Percentiles rank a stretch among this genome's conserved stretches.
Conservation (phyloP, 495 filamentous ascomycete genomes). For the Penicillium angulare region DNA sequence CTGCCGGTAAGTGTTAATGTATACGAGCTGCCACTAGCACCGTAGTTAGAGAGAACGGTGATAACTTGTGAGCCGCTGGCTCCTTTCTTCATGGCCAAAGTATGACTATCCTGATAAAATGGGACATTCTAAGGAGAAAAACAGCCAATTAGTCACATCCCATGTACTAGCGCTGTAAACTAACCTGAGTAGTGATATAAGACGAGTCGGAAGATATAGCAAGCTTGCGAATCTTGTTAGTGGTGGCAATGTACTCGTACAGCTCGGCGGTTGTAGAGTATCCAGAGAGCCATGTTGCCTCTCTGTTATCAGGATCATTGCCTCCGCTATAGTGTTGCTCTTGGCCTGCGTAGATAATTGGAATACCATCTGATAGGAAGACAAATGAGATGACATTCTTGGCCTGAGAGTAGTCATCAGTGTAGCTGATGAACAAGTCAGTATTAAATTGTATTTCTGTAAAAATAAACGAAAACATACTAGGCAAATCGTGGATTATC, state of each 20-base stretch:
- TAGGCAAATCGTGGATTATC: slow-evolving; percentile 68
- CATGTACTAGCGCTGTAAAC: background rate
- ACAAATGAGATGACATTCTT: slow-evolving; percentile 71
- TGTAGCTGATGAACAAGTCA: slow-evolving; percentile 37
- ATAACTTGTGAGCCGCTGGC: slow-evolving; percentile 48
- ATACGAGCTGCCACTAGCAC: slow-evolving; percentile 39
- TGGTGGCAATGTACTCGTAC: slow-evolving; percentile 56
- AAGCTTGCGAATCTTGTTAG: slow-evolving; percentile 60
- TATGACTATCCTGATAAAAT: slow-evolving; percentile 52
- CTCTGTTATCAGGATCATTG: slow-evolving; percentile 65
- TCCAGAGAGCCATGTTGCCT: slow-evolving; percentile 70
- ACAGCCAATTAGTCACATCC: background rate
- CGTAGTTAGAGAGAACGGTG: slow-evolving; percentile 56
- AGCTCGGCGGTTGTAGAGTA: slow-evolving; percentile 60
- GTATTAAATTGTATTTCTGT: background rate
- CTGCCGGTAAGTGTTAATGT: slow-evolving; percentile 43
- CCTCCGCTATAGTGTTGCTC: slow-evolving; percentile 71
- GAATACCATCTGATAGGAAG: slow-evolving; percentile 67
- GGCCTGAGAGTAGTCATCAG: slow-evolving; percentile 47
- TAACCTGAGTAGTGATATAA: slow-evolving; percentile 49
- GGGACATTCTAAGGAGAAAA: slow-evolving; percentile 25
- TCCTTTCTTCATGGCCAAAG: slow-evolving; percentile 63
- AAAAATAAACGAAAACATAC: slow-evolving; percentile 16
- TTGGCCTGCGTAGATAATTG: slow-evolving; percentile 67
- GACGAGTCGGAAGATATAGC: slow-evolving; percentile 46